phyloP scores from a whole-genome alignment of 129 eudicot species.

The Sambucus nigra region DNA sequence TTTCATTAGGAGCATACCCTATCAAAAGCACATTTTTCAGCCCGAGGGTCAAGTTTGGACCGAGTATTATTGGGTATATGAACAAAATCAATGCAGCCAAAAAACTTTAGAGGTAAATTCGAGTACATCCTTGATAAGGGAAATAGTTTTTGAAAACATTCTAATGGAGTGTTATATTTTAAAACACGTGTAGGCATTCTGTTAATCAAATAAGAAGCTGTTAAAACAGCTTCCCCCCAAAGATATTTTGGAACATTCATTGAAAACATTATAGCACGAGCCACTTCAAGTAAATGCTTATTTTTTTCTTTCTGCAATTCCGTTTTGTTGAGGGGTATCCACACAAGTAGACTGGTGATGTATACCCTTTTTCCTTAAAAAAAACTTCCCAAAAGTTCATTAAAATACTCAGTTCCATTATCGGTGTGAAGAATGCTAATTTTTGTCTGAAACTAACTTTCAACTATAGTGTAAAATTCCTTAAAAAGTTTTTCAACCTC shows the following conservation, averaged over 20 bases:
- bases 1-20: background rate
- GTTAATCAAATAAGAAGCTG: conserved; percentile 6
- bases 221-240: conserved; percentile 4
- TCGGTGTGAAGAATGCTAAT: no score
- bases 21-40: conserved; percentile 1
- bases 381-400: background rate
- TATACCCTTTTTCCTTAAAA: no score
- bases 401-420: background rate
- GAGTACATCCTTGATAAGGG: background rate
- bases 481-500: no score
- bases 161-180: conserved; percentile 3
- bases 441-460: conserved; percentile 4
- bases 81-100: background rate
- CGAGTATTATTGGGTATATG: background rate
- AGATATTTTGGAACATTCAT: conserved; percentile 4
- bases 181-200: conserved; percentile 3
- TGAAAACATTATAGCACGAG: conserved; percentile 3
- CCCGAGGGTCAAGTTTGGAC: background rate
- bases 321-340: no score
- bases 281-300: conserved; percentile 1
- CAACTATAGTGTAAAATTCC: no score
- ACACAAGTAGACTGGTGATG: no score
- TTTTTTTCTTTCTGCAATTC: no score
- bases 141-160: background rate
- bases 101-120: background rate